Evolutionary conservation across 176 grass and related monocot genomes (phyloP), one percentile per base, ranked within the genome.

Genomic region (Musa acuminata): DNA sequence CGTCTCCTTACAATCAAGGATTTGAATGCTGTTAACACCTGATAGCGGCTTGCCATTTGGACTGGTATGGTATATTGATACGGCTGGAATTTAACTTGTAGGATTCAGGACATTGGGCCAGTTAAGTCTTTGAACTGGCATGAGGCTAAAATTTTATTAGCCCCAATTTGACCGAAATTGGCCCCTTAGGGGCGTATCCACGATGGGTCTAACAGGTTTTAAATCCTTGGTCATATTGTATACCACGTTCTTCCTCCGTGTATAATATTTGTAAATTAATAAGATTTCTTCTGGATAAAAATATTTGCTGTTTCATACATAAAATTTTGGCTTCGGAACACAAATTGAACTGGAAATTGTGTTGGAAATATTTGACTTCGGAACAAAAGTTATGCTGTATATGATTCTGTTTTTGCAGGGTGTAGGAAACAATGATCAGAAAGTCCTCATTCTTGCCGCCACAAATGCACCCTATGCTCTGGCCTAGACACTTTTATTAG

Each of bases 401-500:
- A 26, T 26, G 51, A 64, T 74, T 8, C 1, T 80, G 49, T 57
- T 58, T 70, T 66, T 67, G 1, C 82, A 99, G 95, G 95, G 95
- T 57, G 95, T 94, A 74, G 95, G 95, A 58, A 88, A 99, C 64
- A 99, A 99, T 72, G 95, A 99, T 83, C 85, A 99, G 79, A 99
- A 99, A 85, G 95, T 99, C 78, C 84, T 99, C 8, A 50, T 99
- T 91, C 95, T n/a, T n/a, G n/a, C n/a, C n/a, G n/a, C n/a, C n/a
- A n/a, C n/a, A n/a, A n/a, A n/a, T n/a, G n/a, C n/a, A n/a, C n/a
- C n/a, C n/a, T n/a, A n/a, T n/a, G n/a, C n/a, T n/a, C n/a, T n/a
- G n/a, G n/a, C n/a, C n/a, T n/a, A n/a, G n/a, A n/a, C n/a, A n/a
- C n/a, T n/a, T n/a, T n/a, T n/a, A n/a, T n/a, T n/a, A n/a, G n/a